Conservation (phyloP, 495 filamentous ascomycete genomes). For the Lophiostoma macrostomum region DNA sequence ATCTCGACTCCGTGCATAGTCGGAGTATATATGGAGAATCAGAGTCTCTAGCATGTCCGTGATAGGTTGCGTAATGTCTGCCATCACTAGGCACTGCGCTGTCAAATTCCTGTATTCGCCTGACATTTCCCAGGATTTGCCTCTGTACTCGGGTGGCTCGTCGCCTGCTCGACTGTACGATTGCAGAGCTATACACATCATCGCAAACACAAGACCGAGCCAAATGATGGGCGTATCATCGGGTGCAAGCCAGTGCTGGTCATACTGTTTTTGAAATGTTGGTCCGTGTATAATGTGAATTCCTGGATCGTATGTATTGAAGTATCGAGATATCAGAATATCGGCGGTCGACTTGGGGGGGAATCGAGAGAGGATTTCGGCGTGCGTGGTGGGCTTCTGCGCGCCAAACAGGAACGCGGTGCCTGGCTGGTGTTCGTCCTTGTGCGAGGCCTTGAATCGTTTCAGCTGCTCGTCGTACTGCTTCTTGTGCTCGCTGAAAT, state of each 20-base stretch:
- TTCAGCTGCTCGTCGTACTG: conserved; percentile 60
- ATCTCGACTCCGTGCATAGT: conserved; percentile 74
- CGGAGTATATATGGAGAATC: conserved; percentile 77
- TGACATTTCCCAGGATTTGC: conserved; percentile 57
- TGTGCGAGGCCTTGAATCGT: conserved; percentile 63
- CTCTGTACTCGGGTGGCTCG: conserved; percentile 77
- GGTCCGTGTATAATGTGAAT: conserved; percentile 83
- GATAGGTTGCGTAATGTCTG: conserved; percentile 85
- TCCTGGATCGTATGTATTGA: conserved; percentile 69
- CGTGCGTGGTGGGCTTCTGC: conserved; percentile 60
- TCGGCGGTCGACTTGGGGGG: conserved; percentile 79
- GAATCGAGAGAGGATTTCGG: conserved; percentile 74
- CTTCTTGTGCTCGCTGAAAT: conserved; percentile 70
- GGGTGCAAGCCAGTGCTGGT: conserved; percentile 84
- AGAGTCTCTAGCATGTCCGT: conserved; percentile 87
- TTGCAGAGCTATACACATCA: conserved; percentile 86
- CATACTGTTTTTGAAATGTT: conserved; percentile 80
- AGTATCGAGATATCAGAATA: conserved; percentile 70
- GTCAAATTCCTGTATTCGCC: conserved; percentile 75
- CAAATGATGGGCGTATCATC: conserved; percentile 76
- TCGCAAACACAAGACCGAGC: conserved; percentile 83
- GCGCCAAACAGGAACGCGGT: conserved; percentile 70
- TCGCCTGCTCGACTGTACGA: conserved; percentile 89
- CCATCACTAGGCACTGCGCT: conserved; percentile 80
- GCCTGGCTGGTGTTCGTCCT: conserved; percentile 39